phyloP scores from a whole-genome alignment of 768 basidiomycete species.

The Russula emetica region DNA sequence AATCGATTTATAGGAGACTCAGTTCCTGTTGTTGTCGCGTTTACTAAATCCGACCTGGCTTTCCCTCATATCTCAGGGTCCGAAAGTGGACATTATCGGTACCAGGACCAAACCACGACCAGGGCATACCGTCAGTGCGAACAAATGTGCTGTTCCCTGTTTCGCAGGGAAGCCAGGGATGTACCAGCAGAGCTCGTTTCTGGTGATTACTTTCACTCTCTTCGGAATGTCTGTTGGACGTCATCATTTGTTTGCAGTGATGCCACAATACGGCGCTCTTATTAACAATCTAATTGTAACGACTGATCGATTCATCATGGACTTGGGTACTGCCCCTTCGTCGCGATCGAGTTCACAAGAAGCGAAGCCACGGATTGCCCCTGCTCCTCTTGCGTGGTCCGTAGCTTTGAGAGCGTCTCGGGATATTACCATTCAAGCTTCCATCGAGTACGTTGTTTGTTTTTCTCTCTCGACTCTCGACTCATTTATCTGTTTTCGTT shows the following conservation, averaged over 20 bases:
- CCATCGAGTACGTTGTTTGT: constrained; percentile 8
- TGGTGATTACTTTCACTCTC: not conserved
- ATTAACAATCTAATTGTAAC: not conserved
- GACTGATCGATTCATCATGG: not conserved
- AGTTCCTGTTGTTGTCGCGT: constrained; percentile 13
- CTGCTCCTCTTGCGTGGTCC: constrained; percentile 3
- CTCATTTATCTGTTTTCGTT: not conserved
- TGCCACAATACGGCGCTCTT: not conserved
- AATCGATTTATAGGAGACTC: too few species aligned
- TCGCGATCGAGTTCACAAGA: not conserved
- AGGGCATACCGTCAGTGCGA: not conserved
- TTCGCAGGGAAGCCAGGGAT: not conserved
- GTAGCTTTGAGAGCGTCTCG: constrained; percentile 2
- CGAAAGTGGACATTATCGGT: not conserved
- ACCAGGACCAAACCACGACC: not conserved
- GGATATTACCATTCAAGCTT: constrained; percentile 2
- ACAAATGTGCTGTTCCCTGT: not conserved
- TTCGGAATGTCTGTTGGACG: not conserved
- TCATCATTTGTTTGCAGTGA: not conserved
- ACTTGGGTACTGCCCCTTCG: not conserved
- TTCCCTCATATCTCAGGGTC: not conserved
- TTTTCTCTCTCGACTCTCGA: not conserved
- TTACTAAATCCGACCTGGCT: constrained; percentile 14
- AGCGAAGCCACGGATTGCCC: not conserved
- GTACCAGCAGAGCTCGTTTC: constrained; percentile 14